phyloP scores from a whole-genome alignment of 257 asterid species.

The Lycium ferocissimum region DNA sequence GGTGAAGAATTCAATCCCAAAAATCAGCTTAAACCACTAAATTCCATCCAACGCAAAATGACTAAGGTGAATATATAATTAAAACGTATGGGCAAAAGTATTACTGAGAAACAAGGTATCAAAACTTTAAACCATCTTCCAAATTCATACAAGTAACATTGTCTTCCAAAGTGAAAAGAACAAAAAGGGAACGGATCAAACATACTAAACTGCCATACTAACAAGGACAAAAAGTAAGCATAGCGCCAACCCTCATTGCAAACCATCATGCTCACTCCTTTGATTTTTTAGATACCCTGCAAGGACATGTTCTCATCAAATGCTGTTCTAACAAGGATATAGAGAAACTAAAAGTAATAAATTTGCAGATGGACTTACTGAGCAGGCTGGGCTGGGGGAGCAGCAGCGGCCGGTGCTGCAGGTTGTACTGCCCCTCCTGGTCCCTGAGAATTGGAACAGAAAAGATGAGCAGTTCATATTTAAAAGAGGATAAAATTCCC shows the following conservation, averaged over 20 bases:
- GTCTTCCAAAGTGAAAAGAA: slow-evolving; percentile 21
- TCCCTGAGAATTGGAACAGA: slow-evolving; percentile 28
- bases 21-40: neutral
- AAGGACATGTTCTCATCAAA: slow-evolving; percentile 3
- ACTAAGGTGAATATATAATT: neutral
- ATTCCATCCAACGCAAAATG: neutral
- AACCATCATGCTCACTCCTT: slow-evolving; percentile 32
- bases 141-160: neutral
- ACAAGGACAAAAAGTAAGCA: slow-evolving; percentile 25
- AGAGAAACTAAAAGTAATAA: neutral
- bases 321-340: neutral
- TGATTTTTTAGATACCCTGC: slow-evolving; percentile 35
- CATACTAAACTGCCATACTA: slow-evolving; percentile 26
- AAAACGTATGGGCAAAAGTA: neutral
- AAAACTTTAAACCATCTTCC: slow-evolving; percentile 22
- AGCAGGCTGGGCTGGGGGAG: slow-evolving; percentile 3
- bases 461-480: neutral
- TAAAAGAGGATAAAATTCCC: neutral
- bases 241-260: neutral
- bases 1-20: neutral
- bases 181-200: slow-evolving; percentile 8
- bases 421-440: slow-evolving; percentile 32
- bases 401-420: slow-evolving; percentile 8
- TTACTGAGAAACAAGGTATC: neutral
- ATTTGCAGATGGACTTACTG: slow-evolving; percentile 27